Base-by-base conservation (phyloP, 1,284 basidiomycete species). In the Ganoderma lucidum region DNA sequence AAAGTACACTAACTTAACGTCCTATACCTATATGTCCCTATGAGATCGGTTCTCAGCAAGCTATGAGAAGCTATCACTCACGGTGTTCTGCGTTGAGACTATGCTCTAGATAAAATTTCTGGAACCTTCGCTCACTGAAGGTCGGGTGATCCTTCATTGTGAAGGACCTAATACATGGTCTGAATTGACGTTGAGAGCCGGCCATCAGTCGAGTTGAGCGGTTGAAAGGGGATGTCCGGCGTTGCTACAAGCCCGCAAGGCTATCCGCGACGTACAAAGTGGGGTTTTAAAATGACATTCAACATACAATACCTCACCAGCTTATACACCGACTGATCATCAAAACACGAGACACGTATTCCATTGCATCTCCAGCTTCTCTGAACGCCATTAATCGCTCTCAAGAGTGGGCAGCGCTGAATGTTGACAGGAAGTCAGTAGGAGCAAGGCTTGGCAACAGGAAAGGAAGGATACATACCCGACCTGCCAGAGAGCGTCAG, bases 401-500 rank as follows among this genome's bases (percentile, higher is more conserved):
- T 61, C 59, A 61, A 61, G 59, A 42, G 59, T 61, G 59, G 8
- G 59, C 41, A 41, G 59, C 41, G 19, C 59, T 61, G 23, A 6
- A 9, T 15, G 37, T 41, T 14, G 23, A 28, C 15, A 8, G 41
- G 6, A 42, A 9, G 23, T 61, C 19, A 61, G 59, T 4, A 61
- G 14, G 23, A 6, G 23, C 9, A 17, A 39, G 10, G 9, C 9
- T 41, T 35, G 32, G 15, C 8, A 30, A 10, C 4, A 59, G 35
- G n/a, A 59, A 37, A 19, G 19, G 17, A 51, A 48, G 32, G 19
- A 5, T 8, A 75, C 76, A 17, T 41, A 77, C 76, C 75, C 74
- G 53, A 76, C 71, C 41, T 71, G 69, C 75, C 75, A 78, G 55
- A 59, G 56, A 5, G 65, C 68, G 28, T 73, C 71, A 42, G 67